phyloP scores from a whole-genome alignment of 768 basidiomycete species.

The Boletus barrowsii region DNA sequence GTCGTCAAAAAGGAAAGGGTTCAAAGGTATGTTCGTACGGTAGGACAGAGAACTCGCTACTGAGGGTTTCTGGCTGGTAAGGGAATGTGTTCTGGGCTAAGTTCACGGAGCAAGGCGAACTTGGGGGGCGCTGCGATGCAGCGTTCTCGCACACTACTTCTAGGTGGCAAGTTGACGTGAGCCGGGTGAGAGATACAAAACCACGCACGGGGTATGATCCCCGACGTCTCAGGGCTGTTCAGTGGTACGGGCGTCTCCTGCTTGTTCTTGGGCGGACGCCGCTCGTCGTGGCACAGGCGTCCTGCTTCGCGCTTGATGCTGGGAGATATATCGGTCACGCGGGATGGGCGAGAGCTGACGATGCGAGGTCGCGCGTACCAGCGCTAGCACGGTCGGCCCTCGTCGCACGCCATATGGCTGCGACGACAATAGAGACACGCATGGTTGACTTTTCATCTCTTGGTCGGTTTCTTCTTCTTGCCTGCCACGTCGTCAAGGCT shows the following conservation, averaged over 20 bases:
- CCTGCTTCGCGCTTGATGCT: slow-evolving; percentile 97
- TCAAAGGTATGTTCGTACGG: slow-evolving; percentile 46
- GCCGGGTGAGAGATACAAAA: too few species aligned
- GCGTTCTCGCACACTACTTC: too few species aligned
- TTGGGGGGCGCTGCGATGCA: too few species aligned
- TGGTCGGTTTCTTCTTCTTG: slow-evolving; percentile 46
- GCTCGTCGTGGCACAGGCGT: slow-evolving; percentile 90
- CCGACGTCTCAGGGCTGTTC: slow-evolving; percentile 31
- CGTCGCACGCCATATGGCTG: slow-evolving; percentile 92
- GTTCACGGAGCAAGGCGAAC: background rate
- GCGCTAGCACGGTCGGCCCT: slow-evolving; percentile 86
- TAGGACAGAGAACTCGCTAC: slow-evolving; percentile 80
- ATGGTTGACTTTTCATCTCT: slow-evolving; percentile 85
- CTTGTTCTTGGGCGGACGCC: slow-evolving; percentile 51
- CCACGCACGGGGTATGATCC: slow-evolving; percentile 27
- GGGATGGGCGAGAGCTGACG: background rate
- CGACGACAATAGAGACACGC: slow-evolving; percentile 91
- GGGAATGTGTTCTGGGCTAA: too few species aligned
- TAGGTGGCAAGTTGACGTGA: too few species aligned
- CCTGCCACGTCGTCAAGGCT: slow-evolving; percentile 32
- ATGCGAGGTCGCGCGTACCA: slow-evolving; percentile 59
- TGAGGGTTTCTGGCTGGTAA: slow-evolving; percentile 66
- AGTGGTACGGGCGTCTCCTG: slow-evolving; percentile 31
- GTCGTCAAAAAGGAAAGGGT: background rate
- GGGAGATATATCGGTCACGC: slow-evolving; percentile 7